Evolutionary conservation across 495 filamentous ascomycete species (phyloP).

Genomic region (Xylaria intraflava): DNA sequence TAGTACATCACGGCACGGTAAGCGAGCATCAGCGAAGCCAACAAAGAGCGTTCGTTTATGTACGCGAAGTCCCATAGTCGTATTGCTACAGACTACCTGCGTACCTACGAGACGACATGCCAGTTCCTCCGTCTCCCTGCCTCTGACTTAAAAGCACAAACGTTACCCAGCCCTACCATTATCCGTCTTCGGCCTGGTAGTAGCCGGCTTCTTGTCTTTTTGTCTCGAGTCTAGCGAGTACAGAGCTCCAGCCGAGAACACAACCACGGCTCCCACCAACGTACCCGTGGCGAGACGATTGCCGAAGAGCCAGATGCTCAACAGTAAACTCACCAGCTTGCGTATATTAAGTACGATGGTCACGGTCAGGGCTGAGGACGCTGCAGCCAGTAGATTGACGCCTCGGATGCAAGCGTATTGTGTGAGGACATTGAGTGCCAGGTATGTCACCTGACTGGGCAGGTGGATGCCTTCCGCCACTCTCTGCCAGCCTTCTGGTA

Average conservation of each 20-base stretch:
- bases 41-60: neutral
- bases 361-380: conserved; percentile 84
- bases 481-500: conserved; percentile 25
- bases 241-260: conserved; percentile 80
- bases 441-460: conserved; percentile 65
- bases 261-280: conserved; percentile 69
- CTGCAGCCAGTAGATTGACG: conserved; percentile 81
- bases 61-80: neutral
- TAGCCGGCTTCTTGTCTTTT: conserved; percentile 17
- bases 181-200: conserved; percentile 15
- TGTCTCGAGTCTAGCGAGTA: conserved; percentile 70
- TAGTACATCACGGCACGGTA: neutral
- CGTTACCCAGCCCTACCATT: conserved; percentile 19
- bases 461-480: conserved; percentile 38
- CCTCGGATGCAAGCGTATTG: conserved; percentile 93
- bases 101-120: too few species aligned
- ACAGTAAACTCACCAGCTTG: conserved; percentile 82
- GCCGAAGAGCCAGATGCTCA: conserved; percentile 91
- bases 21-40: neutral
- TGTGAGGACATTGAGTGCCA: conserved; percentile 76
- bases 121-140: too few species aligned
- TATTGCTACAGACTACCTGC: neutral
- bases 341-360: conserved; percentile 93
- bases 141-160: neutral
- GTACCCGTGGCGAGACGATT: conserved; percentile 71